These are phyloP conservation scores for Coemansia sp. DNA, from an alignment of 192 early-diverging fungal species.

Conservation along the genomic window DNA sequence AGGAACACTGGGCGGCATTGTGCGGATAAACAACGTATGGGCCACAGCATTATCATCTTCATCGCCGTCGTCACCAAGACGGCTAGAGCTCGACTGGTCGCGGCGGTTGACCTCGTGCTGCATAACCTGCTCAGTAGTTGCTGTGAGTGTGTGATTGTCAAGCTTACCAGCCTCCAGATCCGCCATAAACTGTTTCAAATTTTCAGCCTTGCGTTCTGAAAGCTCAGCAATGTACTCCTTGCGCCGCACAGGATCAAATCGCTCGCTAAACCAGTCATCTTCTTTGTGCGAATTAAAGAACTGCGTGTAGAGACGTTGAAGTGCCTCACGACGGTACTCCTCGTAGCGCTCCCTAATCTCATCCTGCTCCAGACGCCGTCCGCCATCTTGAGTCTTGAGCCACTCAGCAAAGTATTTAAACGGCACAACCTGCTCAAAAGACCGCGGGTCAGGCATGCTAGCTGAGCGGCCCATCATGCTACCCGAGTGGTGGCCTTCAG, in stretches of 20 bases:
- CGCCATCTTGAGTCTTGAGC: constrained; percentile 58
- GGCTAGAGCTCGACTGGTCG: constrained; percentile 26
- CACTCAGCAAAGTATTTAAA: constrained; percentile 76
- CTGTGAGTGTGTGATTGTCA: constrained; percentile 55
- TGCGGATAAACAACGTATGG: constrained; percentile 75
- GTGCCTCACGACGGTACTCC: constrained; percentile 80
- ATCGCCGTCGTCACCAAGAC: constrained; percentile 37
- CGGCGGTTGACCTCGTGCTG: constrained; percentile 48
- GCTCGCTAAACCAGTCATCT: constrained; percentile 91
- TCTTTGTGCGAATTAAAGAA: constrained; percentile 79
- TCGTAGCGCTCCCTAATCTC: constrained; percentile 78
- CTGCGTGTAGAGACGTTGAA: constrained; percentile 61
- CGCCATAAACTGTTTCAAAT: constrained; percentile 59
- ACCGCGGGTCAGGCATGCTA: constrained; percentile 65
- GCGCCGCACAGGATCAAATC: constrained; percentile 81
- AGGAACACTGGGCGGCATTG: constrained; percentile 68
- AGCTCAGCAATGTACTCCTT: constrained; percentile 56
- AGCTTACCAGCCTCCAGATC: constrained; percentile 72
- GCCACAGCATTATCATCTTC: constrained; percentile 49
- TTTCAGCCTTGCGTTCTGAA: constrained; percentile 55
- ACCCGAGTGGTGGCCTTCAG: constrained; percentile 40
- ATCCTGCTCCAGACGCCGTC: constrained; percentile 68
- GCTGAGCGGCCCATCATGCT: constrained; percentile 26
- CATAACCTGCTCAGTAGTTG: constrained; percentile 43
- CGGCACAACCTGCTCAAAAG: constrained; percentile 73